phyloP scores from a whole-genome alignment of 164 flowering plant genomes.

The Stephania cephalantha region DNA sequence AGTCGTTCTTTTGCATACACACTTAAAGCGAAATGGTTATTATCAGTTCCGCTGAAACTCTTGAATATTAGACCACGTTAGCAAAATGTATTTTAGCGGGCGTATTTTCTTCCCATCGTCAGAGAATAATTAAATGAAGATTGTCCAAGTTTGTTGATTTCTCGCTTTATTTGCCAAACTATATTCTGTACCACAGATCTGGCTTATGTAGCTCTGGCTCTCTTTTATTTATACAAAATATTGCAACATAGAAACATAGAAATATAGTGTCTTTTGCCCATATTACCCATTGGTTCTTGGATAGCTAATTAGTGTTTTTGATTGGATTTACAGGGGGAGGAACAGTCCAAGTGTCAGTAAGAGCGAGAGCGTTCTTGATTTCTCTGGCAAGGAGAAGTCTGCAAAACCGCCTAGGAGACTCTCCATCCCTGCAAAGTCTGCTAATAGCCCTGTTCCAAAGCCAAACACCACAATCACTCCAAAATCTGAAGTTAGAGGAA shows the following conservation, averaged over 20 bases:
- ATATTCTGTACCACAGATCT: neutral
- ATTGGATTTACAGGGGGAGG: slow-evolving; percentile 44
- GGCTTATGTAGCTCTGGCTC: neutral
- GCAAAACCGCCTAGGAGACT: slow-evolving; percentile 82
- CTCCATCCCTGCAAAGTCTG: slow-evolving; percentile 62
- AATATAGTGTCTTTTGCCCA: neutral
- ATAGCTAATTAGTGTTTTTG: neutral
- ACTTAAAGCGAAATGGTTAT: neutral
- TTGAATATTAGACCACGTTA: neutral
- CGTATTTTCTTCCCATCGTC: neutral
- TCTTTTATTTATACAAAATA: neutral
- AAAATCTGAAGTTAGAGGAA: slow-evolving; percentile 51
- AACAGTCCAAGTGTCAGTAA: slow-evolving; percentile 52
- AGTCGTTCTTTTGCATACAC: neutral
- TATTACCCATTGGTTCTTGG: neutral
- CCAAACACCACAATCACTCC: slow-evolving; percentile 47
- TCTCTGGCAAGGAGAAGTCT: slow-evolving; percentile 67
- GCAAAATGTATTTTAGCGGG: neutral
- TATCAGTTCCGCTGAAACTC: neutral
- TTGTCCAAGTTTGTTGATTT: neutral
- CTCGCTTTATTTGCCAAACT: neutral
- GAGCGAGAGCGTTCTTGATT: slow-evolving; percentile 68
- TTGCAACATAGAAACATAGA: too few species aligned
- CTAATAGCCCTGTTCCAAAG: slow-evolving; percentile 37
- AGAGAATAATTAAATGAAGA: neutral